Percentiles rank a stretch among this genome's conserved stretches.
These are phyloP conservation scores for Pilatotrama ljubarskyi DNA, from an alignment of 768 basidiomycete genomes.

Conservation along the genomic window DNA sequence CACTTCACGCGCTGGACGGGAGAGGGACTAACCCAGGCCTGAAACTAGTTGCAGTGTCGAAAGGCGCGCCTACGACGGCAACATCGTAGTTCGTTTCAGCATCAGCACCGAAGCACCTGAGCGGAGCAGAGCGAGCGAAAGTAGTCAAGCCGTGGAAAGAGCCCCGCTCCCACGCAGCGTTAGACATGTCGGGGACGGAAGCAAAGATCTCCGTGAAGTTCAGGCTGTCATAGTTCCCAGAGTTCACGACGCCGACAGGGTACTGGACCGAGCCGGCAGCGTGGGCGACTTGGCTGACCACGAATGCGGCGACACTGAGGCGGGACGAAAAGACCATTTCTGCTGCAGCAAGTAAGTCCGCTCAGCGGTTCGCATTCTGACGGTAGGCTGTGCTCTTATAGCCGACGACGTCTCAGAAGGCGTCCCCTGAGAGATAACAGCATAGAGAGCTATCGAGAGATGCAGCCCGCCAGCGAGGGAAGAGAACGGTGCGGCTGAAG, in stretches of 20 bases:
- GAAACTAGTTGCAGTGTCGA: slow-evolving; percentile 36
- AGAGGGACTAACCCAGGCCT: slow-evolving; percentile 30
- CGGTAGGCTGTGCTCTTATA: slow-evolving; percentile 3
- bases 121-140: slow-evolving; percentile 28
- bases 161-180: slow-evolving; percentile 18
- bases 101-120: slow-evolving; percentile 33
- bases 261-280: slow-evolving; percentile 10
- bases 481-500: background rate
- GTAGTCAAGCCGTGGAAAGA: slow-evolving; percentile 33
- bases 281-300: slow-evolving; percentile 5
- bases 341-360: background rate
- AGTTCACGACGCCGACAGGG: slow-evolving; percentile 12
- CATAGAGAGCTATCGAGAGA: background rate
- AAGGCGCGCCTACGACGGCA: slow-evolving; percentile 33
- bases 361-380: background rate
- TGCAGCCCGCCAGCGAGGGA: background rate
- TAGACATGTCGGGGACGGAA: slow-evolving; percentile 12
- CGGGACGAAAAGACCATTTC: slow-evolving; percentile 13
- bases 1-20: background rate
- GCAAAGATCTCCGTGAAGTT: slow-evolving; percentile 20
- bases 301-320: slow-evolving; percentile 1
- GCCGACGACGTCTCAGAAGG: background rate
- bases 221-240: slow-evolving; percentile 1
- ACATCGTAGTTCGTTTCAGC: slow-evolving; percentile 29
- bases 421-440: slow-evolving; percentile 9